Evolutionary conservation across 495 filamentous ascomycete species (phyloP).

Genomic region (Cercophora samala): DNA sequence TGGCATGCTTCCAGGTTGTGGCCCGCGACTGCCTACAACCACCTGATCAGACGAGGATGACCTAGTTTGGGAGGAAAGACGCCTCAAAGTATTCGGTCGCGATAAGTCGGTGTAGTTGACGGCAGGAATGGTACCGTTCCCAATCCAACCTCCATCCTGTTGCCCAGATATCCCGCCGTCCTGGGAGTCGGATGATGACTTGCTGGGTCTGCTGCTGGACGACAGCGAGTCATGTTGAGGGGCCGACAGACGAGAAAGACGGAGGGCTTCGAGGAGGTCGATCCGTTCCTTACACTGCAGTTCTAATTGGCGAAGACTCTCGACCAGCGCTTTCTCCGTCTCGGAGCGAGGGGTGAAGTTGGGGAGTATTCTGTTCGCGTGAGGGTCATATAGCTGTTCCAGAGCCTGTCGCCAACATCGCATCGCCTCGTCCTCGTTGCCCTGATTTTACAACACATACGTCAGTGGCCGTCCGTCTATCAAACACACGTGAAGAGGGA

Average conservation of each 20-base stretch:
- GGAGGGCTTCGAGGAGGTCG: conserved; percentile 79
- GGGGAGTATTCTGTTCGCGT: conserved; percentile 67
- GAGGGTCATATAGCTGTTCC: conserved; percentile 85
- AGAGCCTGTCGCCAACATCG: conserved; percentile 88
- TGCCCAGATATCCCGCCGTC: conserved; percentile 28
- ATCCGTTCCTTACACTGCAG: conserved; percentile 92
- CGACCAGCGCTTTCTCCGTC: conserved; percentile 78
- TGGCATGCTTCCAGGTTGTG: conserved; percentile 22
- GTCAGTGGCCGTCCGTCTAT: neutral
- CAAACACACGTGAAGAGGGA: neutral
- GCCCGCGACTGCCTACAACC: conserved; percentile 24
- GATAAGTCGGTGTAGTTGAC: conserved; percentile 74
- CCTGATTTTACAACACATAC: conserved; percentile 49
- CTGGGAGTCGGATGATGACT: conserved; percentile 25
- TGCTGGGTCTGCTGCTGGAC: neutral
- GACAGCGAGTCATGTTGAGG: conserved; percentile 29
- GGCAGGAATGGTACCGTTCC: conserved; percentile 74
- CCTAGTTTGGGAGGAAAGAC: conserved; percentile 51
- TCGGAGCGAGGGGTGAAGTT: conserved; percentile 72
- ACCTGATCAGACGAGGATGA: conserved; percentile 50
- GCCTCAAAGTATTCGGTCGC: conserved; percentile 62
- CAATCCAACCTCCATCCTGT: conserved; percentile 60
- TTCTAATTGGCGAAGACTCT: conserved; percentile 78
- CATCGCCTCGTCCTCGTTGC: conserved; percentile 88
- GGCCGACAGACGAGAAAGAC: conserved; percentile 66